Conservation (phyloP, 345 rosid genomes). For the Rhizophora apiculata region DNA sequence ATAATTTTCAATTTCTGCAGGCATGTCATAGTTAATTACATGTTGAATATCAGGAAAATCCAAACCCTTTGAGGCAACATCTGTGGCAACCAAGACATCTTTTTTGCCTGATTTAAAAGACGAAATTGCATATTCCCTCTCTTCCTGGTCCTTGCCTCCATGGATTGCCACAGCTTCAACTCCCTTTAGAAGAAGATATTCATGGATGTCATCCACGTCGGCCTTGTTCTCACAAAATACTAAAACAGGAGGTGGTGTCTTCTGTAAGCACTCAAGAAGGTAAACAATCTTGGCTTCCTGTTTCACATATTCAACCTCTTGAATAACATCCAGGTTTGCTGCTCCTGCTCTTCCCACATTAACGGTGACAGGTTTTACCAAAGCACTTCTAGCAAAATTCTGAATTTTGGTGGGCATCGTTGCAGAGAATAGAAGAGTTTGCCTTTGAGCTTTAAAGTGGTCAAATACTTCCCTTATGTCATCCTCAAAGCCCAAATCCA, state of each 20-base stretch:
- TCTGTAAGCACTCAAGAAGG: conserved; percentile 89
- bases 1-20: conserved; percentile 87
- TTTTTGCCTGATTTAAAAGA: conserved; percentile 81
- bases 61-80: conserved; percentile 89
- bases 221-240: conserved; percentile 96
- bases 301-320: conserved; percentile 93
- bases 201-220: conserved; percentile 90
- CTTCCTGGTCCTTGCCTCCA: conserved; percentile 96
- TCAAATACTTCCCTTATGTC: conserved; percentile 96
- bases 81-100: conserved; percentile 89
- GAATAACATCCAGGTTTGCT: conserved; percentile 94
- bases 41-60: conserved; percentile 94
- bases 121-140: conserved; percentile 81
- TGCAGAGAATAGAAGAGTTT: conserved; percentile 86
- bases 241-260: conserved; percentile 89
- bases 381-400: conserved; percentile 82
- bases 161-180: conserved; percentile 92
- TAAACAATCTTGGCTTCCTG: conserved; percentile 94
- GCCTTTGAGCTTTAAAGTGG: conserved; percentile 88
- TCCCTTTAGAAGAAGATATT: conserved; percentile 86
- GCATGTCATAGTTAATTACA: conserved; percentile 93
- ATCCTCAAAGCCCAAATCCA: conserved; percentile 95
- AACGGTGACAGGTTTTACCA: conserved; percentile 80
- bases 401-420: conserved; percentile 97
- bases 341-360: conserved; percentile 97